A percentile compares a stretch with the other conserved stretches of the same genome.
These are phyloP conservation scores for Pueraria montana DNA, from an alignment of 306 rosid genomes.

Conservation along the genomic window DNA sequence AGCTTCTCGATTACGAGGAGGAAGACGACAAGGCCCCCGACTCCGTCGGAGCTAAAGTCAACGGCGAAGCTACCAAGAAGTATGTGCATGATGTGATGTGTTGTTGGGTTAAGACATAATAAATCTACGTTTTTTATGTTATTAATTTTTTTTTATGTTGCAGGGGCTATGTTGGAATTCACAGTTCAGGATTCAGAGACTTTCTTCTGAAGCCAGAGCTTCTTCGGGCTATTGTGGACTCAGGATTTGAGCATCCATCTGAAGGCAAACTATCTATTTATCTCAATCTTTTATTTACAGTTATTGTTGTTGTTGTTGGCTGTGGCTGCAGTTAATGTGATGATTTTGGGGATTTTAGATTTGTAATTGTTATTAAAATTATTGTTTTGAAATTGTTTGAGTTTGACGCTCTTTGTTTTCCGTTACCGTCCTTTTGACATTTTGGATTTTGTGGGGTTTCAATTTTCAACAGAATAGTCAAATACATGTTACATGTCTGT, in stretches of 20 bases:
- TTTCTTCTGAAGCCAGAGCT: conserved; percentile 99
- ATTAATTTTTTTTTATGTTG: neutral
- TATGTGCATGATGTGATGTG: conserved; percentile 40
- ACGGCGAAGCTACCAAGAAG: conserved; percentile 96
- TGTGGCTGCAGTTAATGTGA: neutral
- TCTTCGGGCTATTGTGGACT: conserved; percentile 97
- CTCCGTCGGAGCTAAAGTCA: conserved; percentile 79
- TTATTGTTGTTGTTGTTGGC: neutral
- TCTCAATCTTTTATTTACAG: neutral
- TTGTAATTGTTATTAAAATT: neutral
- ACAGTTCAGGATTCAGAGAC: conserved; percentile 99
- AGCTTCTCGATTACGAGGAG: conserved; percentile 97
- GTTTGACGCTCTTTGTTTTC: neutral
- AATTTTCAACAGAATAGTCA: neutral
- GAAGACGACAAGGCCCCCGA: conserved; percentile 96
- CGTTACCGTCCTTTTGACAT: neutral
- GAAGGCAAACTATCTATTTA: conserved; percentile 69
- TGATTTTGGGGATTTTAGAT: neutral
- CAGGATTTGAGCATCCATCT: conserved; percentile 99
- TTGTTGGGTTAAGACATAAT: neutral
- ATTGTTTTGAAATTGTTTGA: neutral
- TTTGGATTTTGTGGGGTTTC: neutral
- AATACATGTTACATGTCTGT: neutral
- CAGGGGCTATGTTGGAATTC: conserved; percentile 99
- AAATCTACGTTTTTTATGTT: neutral